Evolutionary conservation across 805 yeast species (phyloP), one percentile per base, ranked within the genome.

Genomic region (Starmerella etchellsii): DNA sequence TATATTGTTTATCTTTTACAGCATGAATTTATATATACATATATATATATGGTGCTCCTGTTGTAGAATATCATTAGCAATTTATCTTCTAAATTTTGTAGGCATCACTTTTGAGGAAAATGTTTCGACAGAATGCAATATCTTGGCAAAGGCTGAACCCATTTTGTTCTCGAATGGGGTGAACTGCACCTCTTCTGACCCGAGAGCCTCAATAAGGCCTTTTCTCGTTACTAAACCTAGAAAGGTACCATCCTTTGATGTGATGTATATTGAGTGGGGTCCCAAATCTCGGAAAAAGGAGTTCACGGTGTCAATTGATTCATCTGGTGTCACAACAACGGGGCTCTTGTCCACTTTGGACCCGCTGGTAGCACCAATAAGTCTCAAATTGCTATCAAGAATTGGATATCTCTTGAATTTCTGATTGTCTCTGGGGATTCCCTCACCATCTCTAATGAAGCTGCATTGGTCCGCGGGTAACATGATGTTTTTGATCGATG

Each of bases 141-240:
- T 24, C n/a, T n/a, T n/a, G n/a, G n/a, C n/a, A n/a, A n/a, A n/a
- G n/a, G n/a, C 18, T 23, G 4, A 4, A 2, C 34, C 8, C 33
- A 23, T 2, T 20, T 14, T 10, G 7, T 19, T 24, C 44, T 48
- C 33, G 22, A 16, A 5, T 16, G 34, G 25, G 9, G 43, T 28
- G 35, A 39, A 42, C 20, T 22, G 31, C 3, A 20, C 9, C 5
- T 29, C 16, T 2, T 10, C 35, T 9, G 36, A 16, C 3, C 33
- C 32, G 16, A 31, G 43, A 8, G 35, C 33, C 46, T 77, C 67
- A 38, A 87, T 59, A 15, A 88, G 65, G 54, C 87, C 97, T 54
- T 91, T 91, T 42, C 87, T 69, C 0, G 95, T 83, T 1, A 93
- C 62, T n/a, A 83, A 54, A 0, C 98, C 98, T 2, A 50, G 40